phyloP scores from a whole-genome alignment of 208 protist genomes.

The Blastocrithidia nonstop region DNA sequence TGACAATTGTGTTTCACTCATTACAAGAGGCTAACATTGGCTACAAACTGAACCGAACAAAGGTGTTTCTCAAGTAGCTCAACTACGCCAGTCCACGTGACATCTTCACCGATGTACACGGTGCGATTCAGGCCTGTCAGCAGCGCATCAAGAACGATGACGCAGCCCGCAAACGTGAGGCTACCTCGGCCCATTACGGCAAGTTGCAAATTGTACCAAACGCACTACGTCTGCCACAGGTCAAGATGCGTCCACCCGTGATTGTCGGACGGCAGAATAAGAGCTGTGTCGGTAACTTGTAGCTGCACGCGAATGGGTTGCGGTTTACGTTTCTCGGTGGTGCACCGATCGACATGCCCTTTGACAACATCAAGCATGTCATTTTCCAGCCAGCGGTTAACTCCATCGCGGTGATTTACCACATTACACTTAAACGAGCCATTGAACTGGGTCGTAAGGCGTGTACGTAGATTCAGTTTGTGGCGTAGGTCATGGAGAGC shows the following conservation, averaged over 20 bases:
- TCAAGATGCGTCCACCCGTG: conserved; percentile 84
- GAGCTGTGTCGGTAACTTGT: conserved; percentile 74
- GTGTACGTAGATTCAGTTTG: conserved; percentile 91
- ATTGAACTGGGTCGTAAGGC: conserved; percentile 96
- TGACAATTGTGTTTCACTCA: conserved; percentile 84
- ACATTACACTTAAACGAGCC: conserved; percentile 92
- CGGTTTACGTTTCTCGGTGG: conserved; percentile 82
- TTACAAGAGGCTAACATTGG: conserved; percentile 66
- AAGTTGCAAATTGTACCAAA: conserved; percentile 26
- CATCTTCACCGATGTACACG: conserved; percentile 36
- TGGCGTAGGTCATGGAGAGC: conserved; percentile 91
- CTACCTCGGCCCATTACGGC: conserved; percentile 21
- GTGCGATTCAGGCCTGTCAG: conserved; percentile 44
- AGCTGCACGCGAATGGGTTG: conserved; percentile 93
- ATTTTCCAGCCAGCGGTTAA: conserved; percentile 94
- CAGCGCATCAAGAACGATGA: conserved; percentile 68
- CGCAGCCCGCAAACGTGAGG: conserved; percentile 25
- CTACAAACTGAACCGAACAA: conserved; percentile 68
- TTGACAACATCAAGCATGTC: conserved; percentile 94
- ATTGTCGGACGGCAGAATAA: conserved; percentile 60
- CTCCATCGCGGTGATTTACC: conserved; percentile 86
- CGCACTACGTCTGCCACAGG: conserved; percentile 53
- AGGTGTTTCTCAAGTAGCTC: conserved; percentile 83
- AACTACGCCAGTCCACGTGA: conserved; percentile 40
- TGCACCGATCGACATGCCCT: conserved; percentile 83